phyloP scores from a whole-genome alignment of 2,329 filamentous ascomycete genomes.

The Stachybotrys echinatus region DNA sequence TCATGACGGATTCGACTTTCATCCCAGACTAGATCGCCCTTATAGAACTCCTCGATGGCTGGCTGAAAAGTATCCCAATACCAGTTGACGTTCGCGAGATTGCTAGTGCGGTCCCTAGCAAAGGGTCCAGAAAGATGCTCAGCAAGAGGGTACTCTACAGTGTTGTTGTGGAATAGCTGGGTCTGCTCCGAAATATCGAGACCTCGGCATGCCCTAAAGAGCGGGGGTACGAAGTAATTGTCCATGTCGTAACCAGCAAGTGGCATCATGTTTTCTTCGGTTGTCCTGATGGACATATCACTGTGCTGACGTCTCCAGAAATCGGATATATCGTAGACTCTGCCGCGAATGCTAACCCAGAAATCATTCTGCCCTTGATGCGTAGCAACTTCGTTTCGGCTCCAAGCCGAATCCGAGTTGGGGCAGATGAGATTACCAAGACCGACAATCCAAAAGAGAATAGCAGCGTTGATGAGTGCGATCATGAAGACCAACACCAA shows the following conservation, averaged over 20 bases:
- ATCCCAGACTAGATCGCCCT: constrained; percentile 77
- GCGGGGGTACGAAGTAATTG: constrained; percentile 77
- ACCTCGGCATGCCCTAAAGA: constrained; percentile 68
- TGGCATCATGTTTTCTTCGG: constrained; percentile 62
- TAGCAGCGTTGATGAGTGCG: constrained; percentile 68
- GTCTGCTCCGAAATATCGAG: constrained; percentile 58
- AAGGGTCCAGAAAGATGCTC: constrained; percentile 65
- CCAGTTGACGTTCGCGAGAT: constrained; percentile 64
- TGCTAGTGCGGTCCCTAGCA: constrained; percentile 50
- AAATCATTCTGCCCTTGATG: constrained; percentile 74
- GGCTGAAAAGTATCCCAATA: constrained; percentile 71
- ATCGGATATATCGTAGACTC: constrained; percentile 86
- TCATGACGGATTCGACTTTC: constrained; percentile 53
- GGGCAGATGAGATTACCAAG: constrained; percentile 86
- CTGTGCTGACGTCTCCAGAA: constrained; percentile 86
- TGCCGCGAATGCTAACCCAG: constrained; percentile 81
- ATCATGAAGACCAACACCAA: constrained; percentile 78
- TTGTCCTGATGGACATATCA: constrained; percentile 59
- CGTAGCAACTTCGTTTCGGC: constrained; percentile 57
- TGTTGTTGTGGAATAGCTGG: constrained; percentile 59
- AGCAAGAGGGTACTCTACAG: constrained; percentile 48
- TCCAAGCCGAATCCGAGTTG: constrained; percentile 88
- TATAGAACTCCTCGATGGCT: constrained; percentile 77
- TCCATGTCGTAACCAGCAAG: constrained; percentile 77
- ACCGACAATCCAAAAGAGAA: constrained; percentile 88